These are phyloP conservation scores for Jimgerdemannia flammicorona DNA, from an alignment of 192 early-diverging fungal genomes.

Conservation along the genomic window DNA sequence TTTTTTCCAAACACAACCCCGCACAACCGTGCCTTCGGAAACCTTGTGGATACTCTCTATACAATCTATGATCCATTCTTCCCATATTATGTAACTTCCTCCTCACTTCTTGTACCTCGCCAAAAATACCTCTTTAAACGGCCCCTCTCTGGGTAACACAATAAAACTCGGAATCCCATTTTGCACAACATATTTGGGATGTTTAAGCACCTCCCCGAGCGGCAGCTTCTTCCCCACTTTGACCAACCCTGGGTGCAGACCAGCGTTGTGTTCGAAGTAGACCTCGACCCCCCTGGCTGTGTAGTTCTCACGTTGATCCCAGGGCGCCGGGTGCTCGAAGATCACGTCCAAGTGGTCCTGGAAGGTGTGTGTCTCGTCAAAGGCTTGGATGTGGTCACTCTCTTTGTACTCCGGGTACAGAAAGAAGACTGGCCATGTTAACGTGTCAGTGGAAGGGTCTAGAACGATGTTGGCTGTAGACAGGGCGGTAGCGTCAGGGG, in stretches of 20 bases:
- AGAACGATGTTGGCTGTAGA: slow-evolving; percentile 48
- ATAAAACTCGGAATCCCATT: slow-evolving; percentile 87
- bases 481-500: slow-evolving; percentile 28
- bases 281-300: slow-evolving; percentile 65
- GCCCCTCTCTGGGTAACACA: slow-evolving; percentile 65
- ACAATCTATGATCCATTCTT: neutral
- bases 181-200: slow-evolving; percentile 66
- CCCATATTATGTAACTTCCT: neutral
- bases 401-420: slow-evolving; percentile 93
- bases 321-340: slow-evolving; percentile 74
- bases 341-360: slow-evolving; percentile 80
- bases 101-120: slow-evolving; percentile 51
- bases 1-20: too few relatives aligned
- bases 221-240: slow-evolving; percentile 59
- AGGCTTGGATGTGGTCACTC: slow-evolving; percentile 82
- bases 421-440: slow-evolving; percentile 86
- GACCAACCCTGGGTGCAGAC: slow-evolving; percentile 50
- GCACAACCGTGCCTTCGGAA: too few relatives aligned
- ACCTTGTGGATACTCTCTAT: neutral
- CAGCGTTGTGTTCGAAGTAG: slow-evolving; percentile 72
- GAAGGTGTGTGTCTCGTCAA: slow-evolving; percentile 82
- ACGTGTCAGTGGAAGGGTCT: slow-evolving; percentile 42
- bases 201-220: slow-evolving; percentile 60
- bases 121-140: slow-evolving; percentile 64
- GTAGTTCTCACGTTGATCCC: slow-evolving; percentile 77